A percentile compares a stretch with the other conserved stretches of the same genome.
phyloP scores from a whole-genome alignment of 2,329 filamentous ascomycete genomes.

The Helicocarpus griseus region DNA sequence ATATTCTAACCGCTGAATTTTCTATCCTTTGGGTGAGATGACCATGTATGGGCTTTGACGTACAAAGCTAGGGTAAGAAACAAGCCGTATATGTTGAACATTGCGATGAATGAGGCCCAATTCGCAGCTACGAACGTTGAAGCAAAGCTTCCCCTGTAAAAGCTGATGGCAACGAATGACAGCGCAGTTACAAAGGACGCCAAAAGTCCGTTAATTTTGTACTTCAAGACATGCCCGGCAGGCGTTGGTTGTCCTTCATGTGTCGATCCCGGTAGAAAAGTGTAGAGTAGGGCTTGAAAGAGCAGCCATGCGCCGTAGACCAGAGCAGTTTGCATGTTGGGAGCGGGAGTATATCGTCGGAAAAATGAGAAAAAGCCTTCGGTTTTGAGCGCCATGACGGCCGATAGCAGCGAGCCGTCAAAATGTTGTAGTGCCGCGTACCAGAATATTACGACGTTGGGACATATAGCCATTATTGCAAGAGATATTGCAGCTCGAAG shows the following conservation, averaged over 20 bases:
- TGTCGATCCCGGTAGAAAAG: conserved; percentile 22
- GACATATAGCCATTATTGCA: conserved; percentile 16
- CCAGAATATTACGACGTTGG: conserved; percentile 15
- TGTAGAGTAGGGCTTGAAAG: conserved; percentile 26
- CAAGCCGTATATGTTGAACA: conserved; percentile 31
- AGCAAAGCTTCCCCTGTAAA: conserved; percentile 24
- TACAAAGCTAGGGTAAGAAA: conserved; percentile 25
- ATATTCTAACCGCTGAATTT: conserved; percentile 29
- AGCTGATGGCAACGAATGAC: conserved; percentile 19
- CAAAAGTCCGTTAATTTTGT: conserved; percentile 35
- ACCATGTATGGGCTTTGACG: conserved; percentile 31
- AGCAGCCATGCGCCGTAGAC: conserved; percentile 26
- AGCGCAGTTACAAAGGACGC: conserved; percentile 33
- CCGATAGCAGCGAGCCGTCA: conserved; percentile 14
- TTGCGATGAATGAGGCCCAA: conserved; percentile 32
- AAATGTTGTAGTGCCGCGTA: conserved; percentile 17
- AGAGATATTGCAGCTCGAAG: conserved; percentile 1
- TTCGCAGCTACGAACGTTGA: conserved; percentile 34
- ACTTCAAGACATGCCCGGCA: conserved; percentile 34
- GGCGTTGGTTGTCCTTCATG: conserved; percentile 34
- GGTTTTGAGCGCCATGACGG: conserved; percentile 9
- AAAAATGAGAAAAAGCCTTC: conserved; percentile 13
- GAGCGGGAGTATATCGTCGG: conserved; percentile 12
- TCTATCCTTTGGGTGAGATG: conserved; percentile 32
- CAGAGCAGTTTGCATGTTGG: conserved; percentile 8